A percentile compares a stretch with the other conserved stretches of the same genome.
phyloP scores from a whole-genome alignment of 2,329 filamentous ascomycete genomes.

The Aspergillus sp. region DNA sequence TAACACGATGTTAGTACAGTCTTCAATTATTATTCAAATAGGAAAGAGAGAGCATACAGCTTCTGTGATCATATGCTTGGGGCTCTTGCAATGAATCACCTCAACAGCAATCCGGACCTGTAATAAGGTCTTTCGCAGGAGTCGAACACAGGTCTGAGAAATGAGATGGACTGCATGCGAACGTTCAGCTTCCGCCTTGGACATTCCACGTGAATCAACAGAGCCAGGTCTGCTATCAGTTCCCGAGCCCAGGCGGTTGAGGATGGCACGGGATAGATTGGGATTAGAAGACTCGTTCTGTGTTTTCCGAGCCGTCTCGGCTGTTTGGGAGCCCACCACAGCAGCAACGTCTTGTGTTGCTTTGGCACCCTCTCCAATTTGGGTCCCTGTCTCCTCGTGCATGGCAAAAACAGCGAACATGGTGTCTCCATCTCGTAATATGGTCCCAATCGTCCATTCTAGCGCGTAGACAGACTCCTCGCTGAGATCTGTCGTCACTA shows the following conservation, averaged over 20 bases:
- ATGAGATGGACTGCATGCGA: slow-evolving; percentile 79
- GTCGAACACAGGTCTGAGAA: slow-evolving; percentile 76
- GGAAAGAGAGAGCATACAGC: slow-evolving; percentile 55
- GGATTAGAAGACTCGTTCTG: slow-evolving; percentile 32
- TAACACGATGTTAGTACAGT: slow-evolving; percentile 13
- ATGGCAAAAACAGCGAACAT: slow-evolving; percentile 91
- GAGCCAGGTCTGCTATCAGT: slow-evolving; percentile 44
- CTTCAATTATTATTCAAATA: neutral
- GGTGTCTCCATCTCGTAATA: slow-evolving; percentile 90
- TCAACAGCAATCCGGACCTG: slow-evolving; percentile 94
- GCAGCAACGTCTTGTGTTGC: slow-evolving; percentile 74
- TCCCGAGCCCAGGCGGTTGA: slow-evolving; percentile 38
- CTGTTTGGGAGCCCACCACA: slow-evolving; percentile 61
- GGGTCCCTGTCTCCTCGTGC: slow-evolving; percentile 69
- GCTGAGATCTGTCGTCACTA: slow-evolving; percentile 94
- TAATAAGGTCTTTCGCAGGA: slow-evolving; percentile 85
- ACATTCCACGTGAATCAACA: slow-evolving; percentile 51
- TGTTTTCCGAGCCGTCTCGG: slow-evolving; percentile 51
- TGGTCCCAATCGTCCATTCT: slow-evolving; percentile 96
- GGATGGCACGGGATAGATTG: slow-evolving; percentile 30
- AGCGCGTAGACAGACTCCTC: slow-evolving; percentile 92
- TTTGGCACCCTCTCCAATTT: slow-evolving; percentile 70
- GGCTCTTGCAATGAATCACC: slow-evolving; percentile 97
- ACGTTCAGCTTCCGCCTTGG: slow-evolving; percentile 73
- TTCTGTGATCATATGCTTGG: slow-evolving; percentile 93